phyloP scores from a whole-genome alignment of 257 asterid species.

The Solanum clarkiae region DNA sequence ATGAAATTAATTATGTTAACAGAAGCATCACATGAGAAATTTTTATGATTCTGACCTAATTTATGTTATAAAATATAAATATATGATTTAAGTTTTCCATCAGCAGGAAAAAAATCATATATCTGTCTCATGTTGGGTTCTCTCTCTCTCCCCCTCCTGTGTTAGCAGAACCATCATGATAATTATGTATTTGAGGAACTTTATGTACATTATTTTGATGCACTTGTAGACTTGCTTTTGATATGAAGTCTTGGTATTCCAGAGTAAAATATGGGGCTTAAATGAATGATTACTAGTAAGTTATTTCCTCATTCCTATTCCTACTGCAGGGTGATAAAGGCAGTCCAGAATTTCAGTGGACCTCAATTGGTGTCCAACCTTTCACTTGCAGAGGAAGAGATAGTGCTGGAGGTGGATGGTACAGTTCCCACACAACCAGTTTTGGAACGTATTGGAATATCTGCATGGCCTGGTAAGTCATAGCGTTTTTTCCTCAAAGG shows the following conservation, averaged over 20 bases:
- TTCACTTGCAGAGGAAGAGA: constrained; percentile 73
- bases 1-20: not conserved
- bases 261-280: not conserved
- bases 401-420: constrained; percentile 66
- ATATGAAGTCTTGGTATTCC: not conserved
- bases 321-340: constrained; percentile 56
- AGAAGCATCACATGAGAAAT: not conserved
- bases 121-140: not conserved
- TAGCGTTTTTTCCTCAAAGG: constrained; percentile 1
- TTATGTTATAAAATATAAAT: not conserved
- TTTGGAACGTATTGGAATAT: constrained; percentile 77
- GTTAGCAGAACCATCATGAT: not conserved
- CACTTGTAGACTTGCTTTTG: not conserved
- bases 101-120: not conserved
- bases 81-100: not conserved
- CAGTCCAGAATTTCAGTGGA: constrained; percentile 45
- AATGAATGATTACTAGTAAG: constrained; percentile 3
- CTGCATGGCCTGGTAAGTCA: constrained; percentile 90
- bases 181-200: not conserved
- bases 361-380: constrained; percentile 53
- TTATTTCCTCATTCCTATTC: constrained; percentile 2
- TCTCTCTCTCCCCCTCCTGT: not conserved
- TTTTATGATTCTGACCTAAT: not conserved
- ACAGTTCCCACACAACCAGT: constrained; percentile 81
- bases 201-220: not conserved